phyloP scores from a whole-genome alignment of 345 rosid species.

The Brassica rapa region DNA sequence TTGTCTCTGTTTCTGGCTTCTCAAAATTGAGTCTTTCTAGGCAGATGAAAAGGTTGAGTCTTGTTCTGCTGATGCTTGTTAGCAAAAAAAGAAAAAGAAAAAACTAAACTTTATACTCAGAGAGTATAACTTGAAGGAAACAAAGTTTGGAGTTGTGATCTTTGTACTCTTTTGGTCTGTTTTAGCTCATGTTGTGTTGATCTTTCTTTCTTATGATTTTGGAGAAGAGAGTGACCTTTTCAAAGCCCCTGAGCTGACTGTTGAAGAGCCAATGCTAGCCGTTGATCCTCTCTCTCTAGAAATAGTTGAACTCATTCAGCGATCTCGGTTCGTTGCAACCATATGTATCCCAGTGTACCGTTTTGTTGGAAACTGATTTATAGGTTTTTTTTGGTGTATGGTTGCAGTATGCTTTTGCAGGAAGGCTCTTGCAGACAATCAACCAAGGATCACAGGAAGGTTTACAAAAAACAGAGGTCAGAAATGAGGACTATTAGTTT shows the following conservation, averaged over 20 bases:
- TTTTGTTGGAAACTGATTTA: neutral
- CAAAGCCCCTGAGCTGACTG: conserved; percentile 74
- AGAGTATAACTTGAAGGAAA: neutral
- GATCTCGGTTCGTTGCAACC: conserved; percentile 60
- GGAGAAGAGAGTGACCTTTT: conserved; percentile 85
- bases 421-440: conserved; percentile 97
- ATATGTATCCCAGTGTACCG: neutral
- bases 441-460: conserved; percentile 94
- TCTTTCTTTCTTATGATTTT: conserved; percentile 41
- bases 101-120: conserved; percentile 15
- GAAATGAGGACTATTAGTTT: conserved; percentile 36
- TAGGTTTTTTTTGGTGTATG: conserved; percentile 1
- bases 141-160: neutral
- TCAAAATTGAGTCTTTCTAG: conserved; percentile 31
- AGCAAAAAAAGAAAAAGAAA: neutral
- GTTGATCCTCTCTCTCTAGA: conserved; percentile 71
- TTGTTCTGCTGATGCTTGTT: conserved; percentile 25
- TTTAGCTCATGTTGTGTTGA: neutral
- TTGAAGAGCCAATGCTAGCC: conserved; percentile 61
- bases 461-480: conserved; percentile 87
- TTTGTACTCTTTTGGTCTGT: conserved; percentile 6
- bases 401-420: conserved; percentile 86
- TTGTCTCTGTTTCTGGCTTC: conserved; percentile 15
- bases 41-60: conserved; percentile 16
- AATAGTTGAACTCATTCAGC: conserved; percentile 43